Conservation (phyloP, 2,329 filamentous ascomycete species). For the Stagonosporopsis tanaceti region DNA sequence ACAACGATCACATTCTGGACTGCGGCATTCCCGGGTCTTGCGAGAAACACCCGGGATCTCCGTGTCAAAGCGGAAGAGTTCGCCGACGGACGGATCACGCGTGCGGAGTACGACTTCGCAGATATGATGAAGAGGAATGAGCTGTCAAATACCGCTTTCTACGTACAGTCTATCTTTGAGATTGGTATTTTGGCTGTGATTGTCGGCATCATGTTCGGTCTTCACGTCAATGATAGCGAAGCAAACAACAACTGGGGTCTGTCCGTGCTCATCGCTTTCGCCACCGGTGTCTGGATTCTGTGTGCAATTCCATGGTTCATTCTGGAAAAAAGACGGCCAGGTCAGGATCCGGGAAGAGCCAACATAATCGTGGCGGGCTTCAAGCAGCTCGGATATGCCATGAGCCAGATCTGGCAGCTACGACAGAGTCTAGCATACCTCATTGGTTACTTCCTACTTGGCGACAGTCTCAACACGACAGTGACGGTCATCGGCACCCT, state of each 20-base stretch:
- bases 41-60: constrained; percentile 62
- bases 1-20: constrained; percentile 74
- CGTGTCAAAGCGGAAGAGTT: constrained; percentile 59
- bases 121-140: constrained; percentile 65
- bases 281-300: constrained; percentile 69
- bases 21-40: constrained; percentile 66
- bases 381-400: constrained; percentile 65
- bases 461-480: constrained; percentile 75
- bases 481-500: constrained; percentile 72
- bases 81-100: constrained; percentile 60
- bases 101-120: constrained; percentile 64
- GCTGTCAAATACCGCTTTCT: constrained; percentile 70
- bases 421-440: constrained; percentile 73
- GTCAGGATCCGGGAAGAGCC: constrained; percentile 60
- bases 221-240: constrained; percentile 66
- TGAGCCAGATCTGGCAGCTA: constrained; percentile 68
- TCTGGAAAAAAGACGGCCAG: constrained; percentile 69
- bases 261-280: constrained; percentile 71
- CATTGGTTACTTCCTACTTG: constrained; percentile 69
- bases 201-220: constrained; percentile 58
- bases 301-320: constrained; percentile 73
- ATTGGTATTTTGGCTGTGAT: constrained; percentile 53
- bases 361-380: constrained; percentile 65
- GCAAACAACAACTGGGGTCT: constrained; percentile 72
- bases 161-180: constrained; percentile 68